Evolutionary conservation across 306 rosid species (phyloP).

Genomic region (Dryas octopetala): DNA sequence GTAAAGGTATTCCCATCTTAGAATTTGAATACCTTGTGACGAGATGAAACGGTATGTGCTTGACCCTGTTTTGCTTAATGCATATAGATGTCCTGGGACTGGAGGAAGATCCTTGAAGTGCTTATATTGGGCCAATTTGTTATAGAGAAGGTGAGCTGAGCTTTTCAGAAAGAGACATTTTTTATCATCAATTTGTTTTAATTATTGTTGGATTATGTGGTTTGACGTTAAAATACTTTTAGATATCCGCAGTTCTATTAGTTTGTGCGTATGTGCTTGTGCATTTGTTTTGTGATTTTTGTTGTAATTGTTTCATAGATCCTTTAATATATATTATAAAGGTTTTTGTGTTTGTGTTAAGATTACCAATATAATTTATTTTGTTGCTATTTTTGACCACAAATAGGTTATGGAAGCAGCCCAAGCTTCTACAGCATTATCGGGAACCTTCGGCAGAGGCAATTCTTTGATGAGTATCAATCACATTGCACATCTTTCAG

Average conservation of each 20-base stretch:
- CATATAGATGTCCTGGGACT: constrained; percentile 89
- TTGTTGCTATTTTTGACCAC: constrained; percentile 19
- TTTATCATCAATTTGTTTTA: background rate
- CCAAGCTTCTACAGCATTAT: constrained; percentile 77
- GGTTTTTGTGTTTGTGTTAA: background rate
- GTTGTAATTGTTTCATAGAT: too few species aligned
- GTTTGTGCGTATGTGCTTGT: background rate
- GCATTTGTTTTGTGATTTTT: background rate
- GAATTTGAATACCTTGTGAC: background rate
- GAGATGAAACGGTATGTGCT: background rate
- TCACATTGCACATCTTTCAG: constrained; percentile 94
- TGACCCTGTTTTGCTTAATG: constrained; percentile 15
- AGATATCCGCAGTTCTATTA: background rate
- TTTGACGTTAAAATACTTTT: background rate
- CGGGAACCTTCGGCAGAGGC: constrained; percentile 60
- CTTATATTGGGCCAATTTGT: constrained; percentile 96
- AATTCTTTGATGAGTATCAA: constrained; percentile 65
- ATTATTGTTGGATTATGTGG: background rate
- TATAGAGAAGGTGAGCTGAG: constrained; percentile 67
- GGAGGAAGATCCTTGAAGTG: constrained; percentile 99
- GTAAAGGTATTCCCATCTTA: constrained; percentile 59
- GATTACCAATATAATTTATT: background rate
- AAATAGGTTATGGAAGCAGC: constrained; percentile 95
- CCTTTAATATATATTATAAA: background rate
- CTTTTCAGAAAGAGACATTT: background rate